Evolutionary conservation across 2,329 filamentous ascomycete genomes (phyloP).

Genomic region (Aspergillus quadricinctus): DNA sequence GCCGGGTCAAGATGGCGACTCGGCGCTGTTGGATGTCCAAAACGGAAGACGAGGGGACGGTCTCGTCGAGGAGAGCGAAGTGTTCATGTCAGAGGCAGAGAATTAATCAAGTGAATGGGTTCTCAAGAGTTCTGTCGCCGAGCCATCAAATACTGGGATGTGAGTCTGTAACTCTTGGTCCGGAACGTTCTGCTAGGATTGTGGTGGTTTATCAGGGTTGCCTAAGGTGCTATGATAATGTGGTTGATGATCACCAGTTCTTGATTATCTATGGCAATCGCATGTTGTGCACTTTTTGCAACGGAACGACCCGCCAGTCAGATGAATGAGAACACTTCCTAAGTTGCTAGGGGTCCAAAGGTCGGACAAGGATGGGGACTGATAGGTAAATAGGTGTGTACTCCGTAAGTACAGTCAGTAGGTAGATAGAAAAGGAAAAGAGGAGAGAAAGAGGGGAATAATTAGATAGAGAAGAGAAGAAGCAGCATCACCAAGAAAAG

Average conservation of each 20-base stretch:
- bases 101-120: not conserved
- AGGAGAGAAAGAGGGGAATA: conserved; percentile 3
- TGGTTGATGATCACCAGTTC: not conserved
- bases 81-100: conserved; percentile 18
- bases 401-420: conserved; percentile 1
- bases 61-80: conserved; percentile 16
- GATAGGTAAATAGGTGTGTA: not conserved
- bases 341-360: conserved; percentile 4
- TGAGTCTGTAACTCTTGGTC: not conserved
- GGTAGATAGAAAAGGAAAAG: not conserved
- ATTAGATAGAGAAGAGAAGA: not conserved
- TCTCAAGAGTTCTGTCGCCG: not conserved
- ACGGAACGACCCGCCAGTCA: not conserved
- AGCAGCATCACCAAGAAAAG: conserved; percentile 1
- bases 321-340: not conserved
- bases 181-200: not conserved
- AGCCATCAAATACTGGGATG: not conserved
- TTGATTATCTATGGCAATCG: not conserved
- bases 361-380: conserved; percentile 1
- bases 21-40: conserved; percentile 9
- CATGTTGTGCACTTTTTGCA: not conserved
- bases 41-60: conserved; percentile 14
- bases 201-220: not conserved
- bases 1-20: conserved; percentile 8
- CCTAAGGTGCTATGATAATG: not conserved